A percentile compares a stretch with the other conserved stretches of the same genome.
Evolutionary conservation across 495 filamentous ascomycete species (phyloP).

Genomic region (Penicillium coprophilum): DNA sequence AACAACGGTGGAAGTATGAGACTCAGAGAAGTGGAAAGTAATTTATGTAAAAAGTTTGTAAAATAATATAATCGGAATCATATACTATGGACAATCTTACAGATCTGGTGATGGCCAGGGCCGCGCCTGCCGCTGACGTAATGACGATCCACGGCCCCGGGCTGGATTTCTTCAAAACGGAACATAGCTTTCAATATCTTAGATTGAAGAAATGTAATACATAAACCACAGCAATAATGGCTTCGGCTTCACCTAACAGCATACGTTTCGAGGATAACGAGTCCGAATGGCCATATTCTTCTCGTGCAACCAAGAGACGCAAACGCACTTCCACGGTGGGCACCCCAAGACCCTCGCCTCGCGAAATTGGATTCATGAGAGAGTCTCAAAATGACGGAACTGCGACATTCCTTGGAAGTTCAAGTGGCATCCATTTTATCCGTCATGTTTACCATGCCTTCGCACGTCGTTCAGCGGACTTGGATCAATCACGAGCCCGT

Average conservation of each 20-base stretch:
- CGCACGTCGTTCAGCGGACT: conserved; percentile 38
- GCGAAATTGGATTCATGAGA: conserved; percentile 44
- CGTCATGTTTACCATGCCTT: conserved; percentile 47
- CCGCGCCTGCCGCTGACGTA: conserved; percentile 5
- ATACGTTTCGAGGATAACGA: conserved; percentile 22
- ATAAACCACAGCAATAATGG: conserved; percentile 11
- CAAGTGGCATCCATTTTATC: conserved; percentile 53
- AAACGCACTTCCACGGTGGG: conserved; percentile 28
- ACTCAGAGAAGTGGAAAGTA: neutral
- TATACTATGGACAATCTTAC: neutral
- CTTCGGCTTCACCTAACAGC: conserved; percentile 20
- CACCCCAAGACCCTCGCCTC: conserved; percentile 27
- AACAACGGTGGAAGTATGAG: neutral
- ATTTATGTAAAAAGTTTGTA: neutral
- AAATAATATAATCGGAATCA: no score
- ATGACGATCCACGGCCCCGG: neutral
- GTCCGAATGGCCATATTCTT: conserved; percentile 21
- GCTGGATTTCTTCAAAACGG: neutral
- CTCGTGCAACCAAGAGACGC: conserved; percentile 30
- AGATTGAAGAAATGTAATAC: conserved; percentile 8
- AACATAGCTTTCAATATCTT: neutral
- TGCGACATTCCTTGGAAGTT: conserved; percentile 48
- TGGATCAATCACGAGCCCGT: conserved; percentile 27
- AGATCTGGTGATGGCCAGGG: neutral
- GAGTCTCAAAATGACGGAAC: conserved; percentile 36